Percentiles rank a stretch among this genome's conserved stretches.
phyloP scores from a whole-genome alignment of 73 alveolate species.

The Diophrys appendiculata region DNA sequence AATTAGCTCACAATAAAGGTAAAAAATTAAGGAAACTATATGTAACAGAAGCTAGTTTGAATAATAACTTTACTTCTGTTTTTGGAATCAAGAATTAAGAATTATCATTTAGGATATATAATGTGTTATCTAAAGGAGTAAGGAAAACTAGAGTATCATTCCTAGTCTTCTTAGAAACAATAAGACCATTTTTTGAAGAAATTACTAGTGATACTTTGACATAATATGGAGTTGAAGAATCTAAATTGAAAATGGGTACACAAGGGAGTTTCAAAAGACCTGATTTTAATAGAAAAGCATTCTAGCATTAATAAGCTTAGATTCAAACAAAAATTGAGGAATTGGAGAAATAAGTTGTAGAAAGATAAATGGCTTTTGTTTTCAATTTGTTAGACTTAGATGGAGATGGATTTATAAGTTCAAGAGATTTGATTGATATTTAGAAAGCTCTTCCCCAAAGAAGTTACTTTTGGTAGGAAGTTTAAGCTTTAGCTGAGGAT shows the following conservation, averaged over 20 bases:
- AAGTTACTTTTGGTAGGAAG: too few species aligned
- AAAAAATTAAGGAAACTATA: neutral
- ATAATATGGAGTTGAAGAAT: neutral
- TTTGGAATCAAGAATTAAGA: neutral
- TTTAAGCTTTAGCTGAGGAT: too few species aligned
- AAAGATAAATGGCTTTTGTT: neutral
- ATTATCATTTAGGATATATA: neutral
- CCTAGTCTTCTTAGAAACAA: neutral
- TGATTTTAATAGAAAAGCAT: neutral
- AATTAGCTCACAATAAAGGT: neutral
- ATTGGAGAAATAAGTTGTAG: neutral
- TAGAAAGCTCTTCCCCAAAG: neutral
- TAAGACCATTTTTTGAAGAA: neutral
- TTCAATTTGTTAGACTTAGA: neutral
- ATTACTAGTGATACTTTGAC: neutral
- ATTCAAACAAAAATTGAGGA: neutral
- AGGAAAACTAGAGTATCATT: neutral
- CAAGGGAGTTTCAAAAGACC: neutral
- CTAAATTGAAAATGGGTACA: neutral
- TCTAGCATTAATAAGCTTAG: neutral
- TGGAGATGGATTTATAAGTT: constrained; percentile 8
- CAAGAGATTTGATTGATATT: constrained; percentile 5
- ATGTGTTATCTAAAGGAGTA: constrained; percentile 4
- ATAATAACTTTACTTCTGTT: neutral
- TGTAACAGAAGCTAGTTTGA: neutral